Evolutionary conservation across 148 eudicot species (phyloP).

Genomic region (Selenicereus undatus): DNA sequence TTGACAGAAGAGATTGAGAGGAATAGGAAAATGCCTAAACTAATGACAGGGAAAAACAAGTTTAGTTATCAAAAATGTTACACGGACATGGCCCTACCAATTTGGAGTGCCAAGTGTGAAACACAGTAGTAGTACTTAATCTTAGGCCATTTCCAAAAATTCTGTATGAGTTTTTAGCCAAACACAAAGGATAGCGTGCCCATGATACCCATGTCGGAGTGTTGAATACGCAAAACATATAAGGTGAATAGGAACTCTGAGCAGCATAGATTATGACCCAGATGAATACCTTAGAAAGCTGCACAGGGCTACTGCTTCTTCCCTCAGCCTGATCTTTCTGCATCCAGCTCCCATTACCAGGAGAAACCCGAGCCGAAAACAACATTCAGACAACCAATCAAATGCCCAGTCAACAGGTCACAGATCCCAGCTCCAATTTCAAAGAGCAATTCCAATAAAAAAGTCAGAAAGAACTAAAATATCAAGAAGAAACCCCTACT

Average conservation of each 20-base stretch:
- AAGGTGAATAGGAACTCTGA: background rate
- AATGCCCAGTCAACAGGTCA: conserved; percentile 56
- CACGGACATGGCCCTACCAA: background rate
- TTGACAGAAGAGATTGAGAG: background rate
- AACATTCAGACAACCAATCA: conserved; percentile 65
- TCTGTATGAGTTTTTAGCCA: background rate
- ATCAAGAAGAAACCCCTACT: background rate
- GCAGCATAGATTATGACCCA: background rate
- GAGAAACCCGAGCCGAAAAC: conserved; percentile 55
- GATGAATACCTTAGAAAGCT: conserved; percentile 76
- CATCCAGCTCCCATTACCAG: conserved; percentile 73
- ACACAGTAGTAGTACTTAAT: background rate
- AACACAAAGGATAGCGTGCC: no score
- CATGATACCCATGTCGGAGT: background rate
- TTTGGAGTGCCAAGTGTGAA: background rate
- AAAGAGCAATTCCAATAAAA: conserved; percentile 62
- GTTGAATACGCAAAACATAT: background rate
- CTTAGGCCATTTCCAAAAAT: background rate
- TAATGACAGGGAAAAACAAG: background rate
- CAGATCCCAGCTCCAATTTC: conserved; percentile 97
- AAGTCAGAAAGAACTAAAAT: conserved; percentile 58
- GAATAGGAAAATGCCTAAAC: background rate
- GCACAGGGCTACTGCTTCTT: conserved; percentile 71
- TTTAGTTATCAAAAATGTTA: background rate
- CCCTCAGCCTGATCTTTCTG: conserved; percentile 66